These are phyloP conservation scores for Colletotrichum brevisporum DNA, from an alignment of 2,329 filamentous ascomycete species.

Conservation along the genomic window DNA sequence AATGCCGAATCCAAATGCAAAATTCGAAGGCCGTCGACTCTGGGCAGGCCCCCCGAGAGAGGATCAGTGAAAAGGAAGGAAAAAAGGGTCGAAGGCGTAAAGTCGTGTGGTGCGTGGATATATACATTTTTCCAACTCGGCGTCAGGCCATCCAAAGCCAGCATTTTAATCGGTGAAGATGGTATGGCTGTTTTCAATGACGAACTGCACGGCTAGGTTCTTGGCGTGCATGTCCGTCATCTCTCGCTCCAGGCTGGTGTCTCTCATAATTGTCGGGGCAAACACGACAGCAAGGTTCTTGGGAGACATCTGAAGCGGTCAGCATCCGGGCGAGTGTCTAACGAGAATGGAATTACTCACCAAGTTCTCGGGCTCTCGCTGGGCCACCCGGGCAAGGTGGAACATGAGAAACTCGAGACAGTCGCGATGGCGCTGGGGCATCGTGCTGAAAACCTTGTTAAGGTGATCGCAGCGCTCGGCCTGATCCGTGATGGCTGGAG, in stretches of 20 bases:
- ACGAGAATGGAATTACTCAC: constrained; percentile 61
- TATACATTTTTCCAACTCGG: constrained; percentile 38
- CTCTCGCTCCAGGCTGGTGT: constrained; percentile 89
- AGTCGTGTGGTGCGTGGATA: constrained; percentile 35
- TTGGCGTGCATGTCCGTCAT: constrained; percentile 97
- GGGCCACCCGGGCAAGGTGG: constrained; percentile 89
- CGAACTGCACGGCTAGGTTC: constrained; percentile 90
- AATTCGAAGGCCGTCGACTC: constrained; percentile 19
- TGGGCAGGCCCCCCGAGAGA: constrained; percentile 4
- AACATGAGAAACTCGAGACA: constrained; percentile 95
- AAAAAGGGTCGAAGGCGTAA: constrained; percentile 26
- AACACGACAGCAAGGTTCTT: constrained; percentile 98
- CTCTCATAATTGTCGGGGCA: constrained; percentile 96
- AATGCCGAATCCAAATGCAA: constrained; percentile 29
- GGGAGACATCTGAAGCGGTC: constrained; percentile 81
- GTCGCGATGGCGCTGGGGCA: constrained; percentile 88
- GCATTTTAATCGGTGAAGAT: constrained; percentile 75
- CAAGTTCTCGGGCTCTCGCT: constrained; percentile 86
- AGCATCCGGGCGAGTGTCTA: neutral
- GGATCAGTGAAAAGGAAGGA: constrained; percentile 15
- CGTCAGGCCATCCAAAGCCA: constrained; percentile 13
- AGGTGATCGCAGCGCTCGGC: constrained; percentile 80
- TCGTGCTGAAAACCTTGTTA: constrained; percentile 79
- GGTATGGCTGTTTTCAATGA: constrained; percentile 89
- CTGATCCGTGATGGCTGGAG: constrained; percentile 74